Evolutionary conservation across 257 asterid genomes (phyloP).

Genomic region (Solanum etuberosum): DNA sequence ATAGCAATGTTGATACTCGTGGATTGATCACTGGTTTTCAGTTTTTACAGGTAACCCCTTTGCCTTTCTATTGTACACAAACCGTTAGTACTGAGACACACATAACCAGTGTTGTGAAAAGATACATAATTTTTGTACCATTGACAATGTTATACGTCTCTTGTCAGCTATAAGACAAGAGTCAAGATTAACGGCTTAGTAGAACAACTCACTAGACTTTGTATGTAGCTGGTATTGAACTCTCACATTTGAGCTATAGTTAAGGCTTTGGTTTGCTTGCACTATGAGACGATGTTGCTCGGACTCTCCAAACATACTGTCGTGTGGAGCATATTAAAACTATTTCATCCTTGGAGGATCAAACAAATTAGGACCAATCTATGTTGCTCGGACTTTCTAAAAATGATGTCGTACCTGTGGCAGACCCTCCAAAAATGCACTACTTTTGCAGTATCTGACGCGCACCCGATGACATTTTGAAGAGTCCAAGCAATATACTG

Average conservation of each 20-base stretch:
- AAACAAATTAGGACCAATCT: not conserved
- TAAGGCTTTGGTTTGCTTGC: not conserved
- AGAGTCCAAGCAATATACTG: not conserved
- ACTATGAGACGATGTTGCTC: not conserved
- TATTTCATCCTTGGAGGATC: no score
- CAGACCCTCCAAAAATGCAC: not conserved
- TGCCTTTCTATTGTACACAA: not conserved
- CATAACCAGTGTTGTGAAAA: not conserved
- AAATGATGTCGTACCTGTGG: not conserved
- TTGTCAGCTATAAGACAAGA: not conserved
- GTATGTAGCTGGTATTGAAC: not conserved
- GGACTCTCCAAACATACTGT: not conserved
- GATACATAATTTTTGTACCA: not conserved
- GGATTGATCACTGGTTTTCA: slow-evolving; percentile 67
- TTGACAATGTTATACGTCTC: not conserved
- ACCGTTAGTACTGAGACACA: not conserved
- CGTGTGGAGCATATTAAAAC: no score
- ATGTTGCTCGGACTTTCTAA: not conserved
- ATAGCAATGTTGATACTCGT: slow-evolving; percentile 62
- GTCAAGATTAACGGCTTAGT: not conserved
- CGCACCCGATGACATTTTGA: not conserved
- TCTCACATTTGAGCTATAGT: not conserved
- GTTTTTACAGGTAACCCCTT: slow-evolving; percentile 55
- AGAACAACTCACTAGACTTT: not conserved
- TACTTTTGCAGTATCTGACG: not conserved